phyloP scores from a whole-genome alignment of 1,139 yeast genomes.

The Torulaspora globosa region DNA sequence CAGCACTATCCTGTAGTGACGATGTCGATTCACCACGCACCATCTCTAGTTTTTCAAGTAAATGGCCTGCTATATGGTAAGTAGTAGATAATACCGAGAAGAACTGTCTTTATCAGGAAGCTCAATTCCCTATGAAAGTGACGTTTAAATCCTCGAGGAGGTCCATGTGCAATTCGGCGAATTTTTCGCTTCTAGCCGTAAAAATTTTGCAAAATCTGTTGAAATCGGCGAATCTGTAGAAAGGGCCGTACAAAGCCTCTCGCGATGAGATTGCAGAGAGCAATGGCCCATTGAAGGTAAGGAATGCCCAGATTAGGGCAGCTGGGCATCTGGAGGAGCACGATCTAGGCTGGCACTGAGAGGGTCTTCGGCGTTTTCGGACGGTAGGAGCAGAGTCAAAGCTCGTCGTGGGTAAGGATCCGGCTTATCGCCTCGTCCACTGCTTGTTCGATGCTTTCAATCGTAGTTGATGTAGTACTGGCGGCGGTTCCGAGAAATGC shows the following conservation, averaged over 20 bases:
- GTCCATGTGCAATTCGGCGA: conserved; percentile 6
- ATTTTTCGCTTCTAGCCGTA: conserved; percentile 1
- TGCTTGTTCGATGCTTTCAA: conserved; percentile 19
- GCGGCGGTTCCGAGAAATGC: neutral
- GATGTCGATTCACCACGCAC: conserved; percentile 11
- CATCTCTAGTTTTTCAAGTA: neutral
- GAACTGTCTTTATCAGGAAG: too few relatives aligned
- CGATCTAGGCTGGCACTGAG: too few relatives aligned
- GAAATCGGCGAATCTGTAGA: neutral
- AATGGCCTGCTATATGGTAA: too few relatives aligned
- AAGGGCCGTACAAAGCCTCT: neutral
- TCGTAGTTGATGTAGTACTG: conserved; percentile 3
- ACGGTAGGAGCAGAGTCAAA: conserved; percentile 12
- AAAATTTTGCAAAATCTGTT: neutral
- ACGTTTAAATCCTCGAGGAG: neutral
- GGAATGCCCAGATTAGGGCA: too few relatives aligned
- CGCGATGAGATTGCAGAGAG: neutral
- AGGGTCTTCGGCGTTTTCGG: conserved; percentile 10
- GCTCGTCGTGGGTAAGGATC: conserved; percentile 27
- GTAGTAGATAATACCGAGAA: too few relatives aligned
- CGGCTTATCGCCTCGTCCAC: conserved; percentile 29
- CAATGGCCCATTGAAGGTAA: neutral
- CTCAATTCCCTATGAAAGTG: too few relatives aligned
- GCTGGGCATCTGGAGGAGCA: too few relatives aligned
- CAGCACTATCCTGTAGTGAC: conserved; percentile 9